These are phyloP conservation scores for Pseudopyricularia javanii DNA, from an alignment of 2,329 filamentous ascomycete genomes.

Conservation along the genomic window DNA sequence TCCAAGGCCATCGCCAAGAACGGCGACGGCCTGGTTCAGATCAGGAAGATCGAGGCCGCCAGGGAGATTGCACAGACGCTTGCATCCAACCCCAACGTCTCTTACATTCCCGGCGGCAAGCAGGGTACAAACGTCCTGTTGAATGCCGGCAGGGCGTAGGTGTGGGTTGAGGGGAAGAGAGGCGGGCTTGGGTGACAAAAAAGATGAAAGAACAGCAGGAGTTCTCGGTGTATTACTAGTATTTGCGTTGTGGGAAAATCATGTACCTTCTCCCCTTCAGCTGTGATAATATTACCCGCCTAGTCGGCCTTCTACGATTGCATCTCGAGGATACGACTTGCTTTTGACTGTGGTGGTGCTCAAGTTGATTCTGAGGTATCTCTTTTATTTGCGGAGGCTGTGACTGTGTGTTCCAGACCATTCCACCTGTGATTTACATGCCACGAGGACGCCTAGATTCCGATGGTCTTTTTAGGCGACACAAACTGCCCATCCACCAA, in stretches of 20 bases:
- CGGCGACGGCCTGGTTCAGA: conserved; percentile 88
- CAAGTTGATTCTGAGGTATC: too few relatives aligned
- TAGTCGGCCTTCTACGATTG: neutral
- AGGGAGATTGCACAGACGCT: conserved; percentile 90
- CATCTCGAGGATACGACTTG: too few relatives aligned
- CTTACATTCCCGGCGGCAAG: conserved; percentile 74
- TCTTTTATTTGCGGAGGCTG: too few relatives aligned
- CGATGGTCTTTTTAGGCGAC: conserved; percentile 16
- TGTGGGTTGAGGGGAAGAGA: neutral
- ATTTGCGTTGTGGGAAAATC: neutral
- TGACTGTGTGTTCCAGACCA: too few relatives aligned
- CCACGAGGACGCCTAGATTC: too few relatives aligned
- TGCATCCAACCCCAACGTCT: conserved; percentile 84
- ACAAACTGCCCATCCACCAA: conserved; percentile 36
- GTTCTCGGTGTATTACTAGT: conserved; percentile 3
- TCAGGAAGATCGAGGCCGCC: conserved; percentile 92
- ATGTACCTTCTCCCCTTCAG: conserved; percentile 4
- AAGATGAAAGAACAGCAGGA: neutral
- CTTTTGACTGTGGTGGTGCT: neutral
- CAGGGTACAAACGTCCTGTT: conserved; percentile 47
- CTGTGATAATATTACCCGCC: neutral
- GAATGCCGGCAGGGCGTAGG: conserved; percentile 32
- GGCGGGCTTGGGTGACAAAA: neutral
- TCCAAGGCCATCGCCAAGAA: conserved; percentile 75
- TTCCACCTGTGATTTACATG: too few relatives aligned